phyloP scores from a whole-genome alignment of 2,329 filamentous ascomycete genomes.

The Pseudocercospora vitis region DNA sequence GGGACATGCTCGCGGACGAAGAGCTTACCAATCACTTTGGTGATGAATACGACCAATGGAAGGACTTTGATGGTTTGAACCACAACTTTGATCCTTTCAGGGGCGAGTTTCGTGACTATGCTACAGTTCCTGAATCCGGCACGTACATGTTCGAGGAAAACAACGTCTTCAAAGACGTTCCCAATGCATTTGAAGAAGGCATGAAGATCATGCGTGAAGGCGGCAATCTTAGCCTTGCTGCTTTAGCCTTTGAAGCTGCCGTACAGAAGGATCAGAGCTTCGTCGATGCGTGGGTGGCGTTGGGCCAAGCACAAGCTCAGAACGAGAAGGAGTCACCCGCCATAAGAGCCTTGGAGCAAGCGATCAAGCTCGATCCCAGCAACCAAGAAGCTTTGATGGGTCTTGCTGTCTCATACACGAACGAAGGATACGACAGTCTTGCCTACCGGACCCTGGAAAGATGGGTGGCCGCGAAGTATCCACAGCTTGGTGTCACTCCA shows the following conservation, averaged over 20 bases:
- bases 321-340: constrained; percentile 98
- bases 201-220: constrained; percentile 90
- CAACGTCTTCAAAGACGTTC: constrained; percentile 79
- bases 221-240: constrained; percentile 89
- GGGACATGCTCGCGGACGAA: constrained; percentile 67
- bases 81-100: constrained; percentile 58
- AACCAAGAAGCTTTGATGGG: constrained; percentile 93
- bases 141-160: constrained; percentile 94
- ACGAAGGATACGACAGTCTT: constrained; percentile 96
- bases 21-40: constrained; percentile 63
- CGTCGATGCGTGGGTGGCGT: constrained; percentile 87
- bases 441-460: constrained; percentile 95
- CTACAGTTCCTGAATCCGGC: constrained; percentile 59
- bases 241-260: constrained; percentile 92
- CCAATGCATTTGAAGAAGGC: constrained; percentile 88
- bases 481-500: constrained; percentile 70
- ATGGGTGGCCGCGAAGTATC: constrained; percentile 96
- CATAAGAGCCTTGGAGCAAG: constrained; percentile 89
- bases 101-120: constrained; percentile 58
- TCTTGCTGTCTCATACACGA: constrained; percentile 93
- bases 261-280: constrained; percentile 86
- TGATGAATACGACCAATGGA: constrained; percentile 80
- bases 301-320: constrained; percentile 90
- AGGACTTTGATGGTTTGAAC: constrained; percentile 68
- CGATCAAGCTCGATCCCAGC: constrained; percentile 79